Conservation (phyloP, 352 stramenopile species). For the Pythium folliculosum region DNA sequence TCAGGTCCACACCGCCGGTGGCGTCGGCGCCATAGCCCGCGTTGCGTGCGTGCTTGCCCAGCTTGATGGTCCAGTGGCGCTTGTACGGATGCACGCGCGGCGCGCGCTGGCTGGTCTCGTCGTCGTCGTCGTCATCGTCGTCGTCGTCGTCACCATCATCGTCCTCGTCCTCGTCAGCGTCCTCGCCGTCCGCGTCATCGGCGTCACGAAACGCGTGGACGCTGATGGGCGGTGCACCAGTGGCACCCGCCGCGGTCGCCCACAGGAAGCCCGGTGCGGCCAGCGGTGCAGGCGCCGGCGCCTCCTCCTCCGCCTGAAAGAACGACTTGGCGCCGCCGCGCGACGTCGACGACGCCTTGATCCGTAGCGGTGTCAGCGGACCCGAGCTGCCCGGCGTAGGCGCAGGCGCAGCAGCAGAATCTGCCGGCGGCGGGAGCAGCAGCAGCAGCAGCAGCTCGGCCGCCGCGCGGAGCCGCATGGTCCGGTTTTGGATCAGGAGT, state of each 20-base stretch:
- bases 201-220: neutral
- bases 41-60: neutral
- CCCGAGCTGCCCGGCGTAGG: too few relatives aligned
- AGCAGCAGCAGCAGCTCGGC: too few relatives aligned
- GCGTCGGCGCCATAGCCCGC: neutral
- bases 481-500: too few relatives aligned
- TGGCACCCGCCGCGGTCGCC: neutral
- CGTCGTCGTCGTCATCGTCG: slow-evolving; percentile 20
- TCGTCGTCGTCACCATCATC: slow-evolving; percentile 12
- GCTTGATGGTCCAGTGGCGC: slow-evolving; percentile 14
- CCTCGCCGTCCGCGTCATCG: neutral
- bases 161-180: slow-evolving; percentile 1
- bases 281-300: neutral
- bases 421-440: neutral
- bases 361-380: neutral
- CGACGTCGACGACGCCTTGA: neutral
- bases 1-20: neutral
- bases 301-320: neutral
- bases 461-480: too few relatives aligned
- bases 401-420: neutral
- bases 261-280: neutral
- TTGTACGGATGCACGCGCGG: neutral
- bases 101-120: slow-evolving; percentile 18
- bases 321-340: slow-evolving; percentile 9
- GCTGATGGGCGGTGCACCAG: neutral